Evolutionary conservation across 2,329 filamentous ascomycete species (phyloP).

Genomic region (Furcasterigmium furcatum): DNA sequence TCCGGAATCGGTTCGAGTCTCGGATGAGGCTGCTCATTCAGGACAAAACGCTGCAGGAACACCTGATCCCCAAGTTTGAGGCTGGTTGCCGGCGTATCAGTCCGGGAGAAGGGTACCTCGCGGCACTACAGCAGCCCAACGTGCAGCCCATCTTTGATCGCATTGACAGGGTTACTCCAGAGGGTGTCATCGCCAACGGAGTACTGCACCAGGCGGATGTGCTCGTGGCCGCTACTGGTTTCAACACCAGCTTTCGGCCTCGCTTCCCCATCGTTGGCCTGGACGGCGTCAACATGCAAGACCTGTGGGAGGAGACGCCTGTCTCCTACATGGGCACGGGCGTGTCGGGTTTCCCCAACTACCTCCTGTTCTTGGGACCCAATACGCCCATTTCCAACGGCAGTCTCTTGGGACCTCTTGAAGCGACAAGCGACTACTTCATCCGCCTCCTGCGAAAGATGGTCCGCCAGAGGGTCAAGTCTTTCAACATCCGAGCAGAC

Average conservation of each 20-base stretch:
- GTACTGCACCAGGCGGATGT: conserved; percentile 12
- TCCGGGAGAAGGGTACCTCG: conserved; percentile 37
- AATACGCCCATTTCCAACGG: conserved; percentile 23
- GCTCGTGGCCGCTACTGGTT: conserved; percentile 16
- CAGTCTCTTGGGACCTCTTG: conserved; percentile 18
- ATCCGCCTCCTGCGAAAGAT: conserved; percentile 18
- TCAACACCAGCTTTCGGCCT: conserved; percentile 16
- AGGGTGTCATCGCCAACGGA: conserved; percentile 18
- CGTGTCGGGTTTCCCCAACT: conserved; percentile 20
- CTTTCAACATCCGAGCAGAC: conserved; percentile 17
- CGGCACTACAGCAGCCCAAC: conserved; percentile 34
- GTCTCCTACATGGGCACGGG: conserved; percentile 27
- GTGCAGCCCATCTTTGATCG: conserved; percentile 29
- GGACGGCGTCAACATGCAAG: conserved; percentile 12
- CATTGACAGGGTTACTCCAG: conserved; percentile 20
- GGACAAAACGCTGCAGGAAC: conserved; percentile 9
- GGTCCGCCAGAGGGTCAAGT: conserved; percentile 14
- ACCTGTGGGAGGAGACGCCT: conserved; percentile 15
- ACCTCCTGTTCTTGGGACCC: conserved; percentile 24
- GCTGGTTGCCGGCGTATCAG: conserved; percentile 19
- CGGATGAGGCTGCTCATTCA: conserved; percentile 12
- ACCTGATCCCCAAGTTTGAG: conserved; percentile 17
- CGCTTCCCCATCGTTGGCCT: conserved; percentile 18
- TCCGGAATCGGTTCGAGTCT: conserved; percentile 9
- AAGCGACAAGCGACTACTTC: conserved; percentile 21